These are phyloP conservation scores for Lodderomyces pseudojiufengensis DNA, from an alignment of 1,139 yeast species.

Conservation along the genomic window DNA sequence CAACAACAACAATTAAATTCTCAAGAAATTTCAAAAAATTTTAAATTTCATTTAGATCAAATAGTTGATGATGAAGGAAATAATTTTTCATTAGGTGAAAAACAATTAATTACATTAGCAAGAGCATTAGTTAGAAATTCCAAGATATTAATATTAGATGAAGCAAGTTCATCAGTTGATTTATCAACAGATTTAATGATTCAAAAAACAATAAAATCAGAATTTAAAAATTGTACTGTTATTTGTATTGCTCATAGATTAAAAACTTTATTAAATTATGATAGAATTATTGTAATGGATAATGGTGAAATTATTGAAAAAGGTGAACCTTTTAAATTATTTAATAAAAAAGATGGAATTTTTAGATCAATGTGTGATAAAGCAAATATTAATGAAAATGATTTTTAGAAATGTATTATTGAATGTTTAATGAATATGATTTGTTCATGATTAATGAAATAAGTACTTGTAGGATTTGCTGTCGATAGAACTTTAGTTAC, in stretches of 20 bases:
- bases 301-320: conserved; percentile 57
- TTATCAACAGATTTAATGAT: conserved; percentile 42
- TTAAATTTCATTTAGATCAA: conserved; percentile 40
- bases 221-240: conserved; percentile 36
- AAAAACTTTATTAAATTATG: conserved; percentile 37
- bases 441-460: background rate
- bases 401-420: conserved; percentile 14
- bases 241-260: conserved; percentile 42
- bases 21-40: too few species aligned
- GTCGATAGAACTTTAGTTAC: too few species aligned
- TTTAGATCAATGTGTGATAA: conserved; percentile 60
- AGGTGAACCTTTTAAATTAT: conserved; percentile 46
- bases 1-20: too few species aligned
- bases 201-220: conserved; percentile 32
- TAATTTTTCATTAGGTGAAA: conserved; percentile 40
- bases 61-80: conserved; percentile 38
- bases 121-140: conserved; percentile 39
- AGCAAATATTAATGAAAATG: conserved; percentile 39
- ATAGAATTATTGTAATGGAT: conserved; percentile 36
- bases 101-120: conserved; percentile 40
- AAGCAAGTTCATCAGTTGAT: conserved; percentile 43
- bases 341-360: conserved; percentile 12
- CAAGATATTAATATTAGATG: conserved; percentile 38
- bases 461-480: too few species aligned
- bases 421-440: background rate